These are phyloP conservation scores for Picea mariana DNA, from an alignment of 83 land plant species.

Conservation along the genomic window DNA sequence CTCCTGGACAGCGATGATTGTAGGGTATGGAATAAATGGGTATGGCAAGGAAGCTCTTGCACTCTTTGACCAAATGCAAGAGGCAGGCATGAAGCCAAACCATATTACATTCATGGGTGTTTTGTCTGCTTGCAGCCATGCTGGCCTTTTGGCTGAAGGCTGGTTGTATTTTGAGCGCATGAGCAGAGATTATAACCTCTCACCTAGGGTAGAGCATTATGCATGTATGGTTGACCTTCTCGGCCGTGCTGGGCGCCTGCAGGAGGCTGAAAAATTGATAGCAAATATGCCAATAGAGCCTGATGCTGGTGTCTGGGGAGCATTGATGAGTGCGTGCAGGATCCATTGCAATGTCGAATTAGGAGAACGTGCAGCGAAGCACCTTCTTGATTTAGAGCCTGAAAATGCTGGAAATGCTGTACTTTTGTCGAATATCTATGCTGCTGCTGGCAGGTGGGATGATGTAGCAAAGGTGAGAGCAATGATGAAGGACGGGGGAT, in stretches of 20 bases:
- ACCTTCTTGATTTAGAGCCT: not conserved
- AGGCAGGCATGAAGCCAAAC: conserved; percentile 1
- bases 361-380: conserved; percentile 10
- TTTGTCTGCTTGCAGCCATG: conserved; percentile 15
- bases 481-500: not conserved
- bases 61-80: conserved; percentile 5
- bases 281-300: too few species aligned
- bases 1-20: conserved; percentile 12
- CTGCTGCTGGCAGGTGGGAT: conserved; percentile 7
- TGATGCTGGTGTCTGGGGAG: too few species aligned
- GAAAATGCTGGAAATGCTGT: not conserved
- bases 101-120: conserved; percentile 4
- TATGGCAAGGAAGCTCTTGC: conserved; percentile 9
- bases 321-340: too few species aligned
- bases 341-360: not conserved
- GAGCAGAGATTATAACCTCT: too few species aligned
- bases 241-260: too few species aligned
- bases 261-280: too few species aligned
- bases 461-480: conserved; percentile 6
- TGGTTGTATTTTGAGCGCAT: too few species aligned
- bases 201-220: too few species aligned
- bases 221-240: too few species aligned
- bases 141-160: conserved; percentile 12
- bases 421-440: not conserved
- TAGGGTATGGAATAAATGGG: conserved; percentile 9